Base-by-base conservation (phyloP, 2,329 filamentous ascomycete genomes). In the Colletotrichum filicis region DNA sequence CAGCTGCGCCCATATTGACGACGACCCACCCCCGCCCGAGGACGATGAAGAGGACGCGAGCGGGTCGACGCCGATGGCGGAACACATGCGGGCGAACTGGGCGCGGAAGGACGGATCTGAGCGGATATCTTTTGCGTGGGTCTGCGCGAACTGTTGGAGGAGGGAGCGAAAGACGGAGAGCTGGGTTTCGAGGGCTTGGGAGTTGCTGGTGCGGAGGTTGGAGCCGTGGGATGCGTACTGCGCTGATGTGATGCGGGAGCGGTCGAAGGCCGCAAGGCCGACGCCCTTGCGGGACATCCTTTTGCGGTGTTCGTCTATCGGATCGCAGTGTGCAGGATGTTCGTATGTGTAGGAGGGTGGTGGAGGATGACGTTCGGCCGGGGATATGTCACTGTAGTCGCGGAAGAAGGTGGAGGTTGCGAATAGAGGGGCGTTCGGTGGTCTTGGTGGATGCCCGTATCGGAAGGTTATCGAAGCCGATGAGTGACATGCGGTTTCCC, bases 1-100 rank as follows among this genome's bases (percentile, higher is more conserved):
- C 75, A 98, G 90, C 85, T 98, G 95, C 30, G 95, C 93, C 96
- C 97, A 98, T 72, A 98, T 92, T 71, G 93, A 97, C 22, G 90
- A 90, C 1, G 84, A 87, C 6, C 85, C 87, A 46, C 82, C 85
- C 22, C 85, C 81, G 75, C 86, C 84, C 32, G 76, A 76, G 61
- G 78, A 79, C 4, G 76, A 76, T 2, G 77, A 76, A 82, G 81
- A 85, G 74, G 81, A 82, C 35, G 95, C 95, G 22, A 99, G 88
- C 2, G 97, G 97, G 82, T 99, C 97, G 14, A 99, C 95, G 61
- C 97, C 97, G 77, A 99, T 98, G 75, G 95, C 95, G 79, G 95
- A 92, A 85, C 97, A 99, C 97, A 99, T 99, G 82, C 96, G 95
- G 3, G 97, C 96, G 80, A 99, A 99, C 83, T 99, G 96, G 42